Conservation (phyloP, 2,329 filamentous ascomycete species). For the Teratosphaeria viscida region DNA sequence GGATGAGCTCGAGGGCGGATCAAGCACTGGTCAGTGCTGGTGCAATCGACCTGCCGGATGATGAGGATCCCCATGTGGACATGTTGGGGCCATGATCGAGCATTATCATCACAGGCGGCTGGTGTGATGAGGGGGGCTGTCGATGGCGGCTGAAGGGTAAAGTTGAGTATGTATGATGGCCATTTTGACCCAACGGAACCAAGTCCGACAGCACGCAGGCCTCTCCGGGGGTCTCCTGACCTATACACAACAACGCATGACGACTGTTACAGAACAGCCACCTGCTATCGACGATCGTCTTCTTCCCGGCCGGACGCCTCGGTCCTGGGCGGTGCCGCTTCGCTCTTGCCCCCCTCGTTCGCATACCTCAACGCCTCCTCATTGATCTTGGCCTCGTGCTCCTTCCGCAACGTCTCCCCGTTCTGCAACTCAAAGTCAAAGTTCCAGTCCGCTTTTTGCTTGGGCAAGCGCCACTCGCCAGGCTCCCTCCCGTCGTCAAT, state of each 20-base stretch:
- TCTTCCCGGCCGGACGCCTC: not conserved
- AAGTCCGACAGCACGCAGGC: not conserved
- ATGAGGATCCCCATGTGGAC: conserved; percentile 26
- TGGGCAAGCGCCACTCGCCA: not conserved
- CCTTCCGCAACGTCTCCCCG: not conserved
- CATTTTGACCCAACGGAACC: conserved; percentile 19
- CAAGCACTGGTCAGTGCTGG: conserved; percentile 30
- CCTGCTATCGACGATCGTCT: not conserved
- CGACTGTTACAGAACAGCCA: not conserved
- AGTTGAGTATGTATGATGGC: conserved; percentile 36
- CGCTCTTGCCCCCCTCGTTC: not conserved
- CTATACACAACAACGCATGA: too few relatives aligned
- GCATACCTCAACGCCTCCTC: not conserved
- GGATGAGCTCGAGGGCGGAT: conserved; percentile 36
- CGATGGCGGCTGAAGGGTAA: conserved; percentile 24
- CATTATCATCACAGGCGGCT: conserved; percentile 27
- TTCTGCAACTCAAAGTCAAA: not conserved
- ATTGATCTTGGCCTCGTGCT: not conserved
- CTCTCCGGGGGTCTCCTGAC: not conserved
- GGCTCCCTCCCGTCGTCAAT: not conserved
- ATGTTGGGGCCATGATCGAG: conserved; percentile 28
- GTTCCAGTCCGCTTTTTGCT: not conserved
- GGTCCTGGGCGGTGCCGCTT: not conserved
- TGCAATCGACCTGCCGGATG: conserved; percentile 26
- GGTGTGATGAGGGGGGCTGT: conserved; percentile 25